Evolutionary conservation across 2,329 filamentous ascomycete genomes (phyloP), one percentile per base, ranked within the genome.

Genomic region (Fusarium bactridioides): DNA sequence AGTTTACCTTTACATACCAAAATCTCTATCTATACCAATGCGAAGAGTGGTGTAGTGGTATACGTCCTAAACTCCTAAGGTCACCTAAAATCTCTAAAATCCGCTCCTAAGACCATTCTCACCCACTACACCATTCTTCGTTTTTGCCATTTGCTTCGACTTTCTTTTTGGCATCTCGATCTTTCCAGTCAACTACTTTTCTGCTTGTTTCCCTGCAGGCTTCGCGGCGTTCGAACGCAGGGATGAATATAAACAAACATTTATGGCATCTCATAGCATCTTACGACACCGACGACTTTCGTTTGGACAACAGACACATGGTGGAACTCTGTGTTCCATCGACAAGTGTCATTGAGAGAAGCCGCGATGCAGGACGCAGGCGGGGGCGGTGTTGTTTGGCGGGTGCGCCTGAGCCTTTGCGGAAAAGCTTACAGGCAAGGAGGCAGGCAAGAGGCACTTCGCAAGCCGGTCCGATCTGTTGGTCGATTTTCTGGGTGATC

Each of bases 31-130:
- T 27, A 9, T 19, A 27, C 13, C 10, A 5, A 8, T 21, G 27
- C 47, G 47, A n/a, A 40, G 27, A 40, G 29, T 64, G 47, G 58
- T 64, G 47, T 23, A 63, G 58, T 13, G 58, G 61, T 45, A 54
- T 40, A 21, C 47, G 61, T 40, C 45, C n/a, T 29, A n/a, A 31
- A 45, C 23, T 27, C 57, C 40, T 44, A 62, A 27, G n/a, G 50
- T 29, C 41, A 56, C 57, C 57, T 60, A 55, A 35, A 21, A 35
- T 27, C n/a, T 55, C 37, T 55, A 54, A 29, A 59, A 27, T 25
- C 25, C 43, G 33, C 25, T 51, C 33, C 23, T 59, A 51, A 57
- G 23, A 57, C 40, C 41, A 27, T 25, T 48, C 31, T 51, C 33
- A 27, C 47, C 48, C 29, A 23, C 58, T 56, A 43, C 58, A 55